Base-by-base conservation (phyloP, 345 rosid species). In the Populus euphratica region DNA sequence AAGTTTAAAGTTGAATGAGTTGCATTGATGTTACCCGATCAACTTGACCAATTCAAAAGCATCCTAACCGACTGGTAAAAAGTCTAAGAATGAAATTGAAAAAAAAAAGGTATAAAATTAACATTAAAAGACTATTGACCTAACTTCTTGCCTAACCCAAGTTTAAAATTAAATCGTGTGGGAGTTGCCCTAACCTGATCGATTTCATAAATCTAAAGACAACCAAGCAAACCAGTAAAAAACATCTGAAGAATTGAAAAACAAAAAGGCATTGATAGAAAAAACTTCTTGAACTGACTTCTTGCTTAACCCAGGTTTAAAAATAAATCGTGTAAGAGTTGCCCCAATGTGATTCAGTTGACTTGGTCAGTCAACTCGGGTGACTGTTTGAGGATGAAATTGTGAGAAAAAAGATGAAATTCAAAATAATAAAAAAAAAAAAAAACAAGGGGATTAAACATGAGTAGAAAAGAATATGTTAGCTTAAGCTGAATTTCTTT, bases 401-500 rank as follows among this genome's bases (percentile, higher is more conserved):
- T 39, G 43, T 8, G 43, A 39, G 43, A 38, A 38, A 1, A 9
- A 39, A 39, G 9, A 7, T 39, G 11, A 39, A 39, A 39, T 8
- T 33, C 35, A 33, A 33, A 33, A 33, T 33, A 33, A 33, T 33
- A 33, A 33, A 2, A 31, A 31, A 0, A 38, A 38, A 38, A 38
- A 7, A 39, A 39, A 39, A 1, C 0, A 0, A 2, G 43, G 10
- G 11, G 10, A 8, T 1, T 1, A 38, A 38, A 38, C 8, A 38
- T 38, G 39, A 38, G 8, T 38, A 0, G 39, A 38, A 38, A 38
- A 38, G 8, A 38, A 33, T 33, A 33, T 33, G 35, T 33, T 33
- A 33, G 35, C 35, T 33, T 33, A 33, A 2, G 35, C 35, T 83
- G 94, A 88, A 82, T 81, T 87, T 89, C 92, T 89, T 94, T 88